Percentiles rank a stretch among this genome's conserved stretches.
Evolutionary conservation across 2,329 filamentous ascomycete genomes (phyloP).

Genomic region (Fusarium sp.): DNA sequence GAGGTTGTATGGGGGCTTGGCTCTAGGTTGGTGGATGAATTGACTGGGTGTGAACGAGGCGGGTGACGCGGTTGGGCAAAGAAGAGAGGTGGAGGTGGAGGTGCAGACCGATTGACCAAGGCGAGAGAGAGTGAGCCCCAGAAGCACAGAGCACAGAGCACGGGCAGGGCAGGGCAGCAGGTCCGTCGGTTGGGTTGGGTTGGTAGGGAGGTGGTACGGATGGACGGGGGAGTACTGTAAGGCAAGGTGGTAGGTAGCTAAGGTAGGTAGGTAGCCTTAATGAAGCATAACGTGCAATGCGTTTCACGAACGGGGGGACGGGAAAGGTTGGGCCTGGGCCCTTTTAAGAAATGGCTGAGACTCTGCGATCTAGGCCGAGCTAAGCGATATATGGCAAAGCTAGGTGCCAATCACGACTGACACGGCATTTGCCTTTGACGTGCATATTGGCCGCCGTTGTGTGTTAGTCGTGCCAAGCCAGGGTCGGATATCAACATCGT

Average conservation of each 20-base stretch:
- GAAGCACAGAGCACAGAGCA: not conserved
- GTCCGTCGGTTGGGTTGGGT: not conserved
- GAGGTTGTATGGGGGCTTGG: constrained; percentile 8
- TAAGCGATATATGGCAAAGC: constrained; percentile 20
- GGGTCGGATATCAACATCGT: constrained; percentile 15
- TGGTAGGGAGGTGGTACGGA: not conserved
- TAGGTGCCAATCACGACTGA: constrained; percentile 13
- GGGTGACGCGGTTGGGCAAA: constrained; percentile 9
- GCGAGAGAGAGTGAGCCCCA: not conserved
- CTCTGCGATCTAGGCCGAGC: not conserved
- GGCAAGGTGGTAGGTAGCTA: not conserved
- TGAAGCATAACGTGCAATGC: constrained; percentile 26
- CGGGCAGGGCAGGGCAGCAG: not conserved
- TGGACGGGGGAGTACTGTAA: not conserved
- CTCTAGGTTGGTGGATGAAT: constrained; percentile 8
- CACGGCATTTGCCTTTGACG: constrained; percentile 27
- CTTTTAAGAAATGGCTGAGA: constrained; percentile 30
- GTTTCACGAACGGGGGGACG: constrained; percentile 31
- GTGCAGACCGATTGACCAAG: constrained; percentile 12
- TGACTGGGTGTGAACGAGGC: constrained; percentile 2
- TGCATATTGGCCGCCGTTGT: constrained; percentile 20
- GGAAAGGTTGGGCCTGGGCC: constrained; percentile 33
- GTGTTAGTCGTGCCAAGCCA: constrained; percentile 16
- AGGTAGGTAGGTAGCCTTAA: constrained; percentile 12
- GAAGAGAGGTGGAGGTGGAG: constrained; percentile 4